Base-by-base conservation (phyloP, 495 filamentous ascomycete genomes). In the Penicillium canariense region DNA sequence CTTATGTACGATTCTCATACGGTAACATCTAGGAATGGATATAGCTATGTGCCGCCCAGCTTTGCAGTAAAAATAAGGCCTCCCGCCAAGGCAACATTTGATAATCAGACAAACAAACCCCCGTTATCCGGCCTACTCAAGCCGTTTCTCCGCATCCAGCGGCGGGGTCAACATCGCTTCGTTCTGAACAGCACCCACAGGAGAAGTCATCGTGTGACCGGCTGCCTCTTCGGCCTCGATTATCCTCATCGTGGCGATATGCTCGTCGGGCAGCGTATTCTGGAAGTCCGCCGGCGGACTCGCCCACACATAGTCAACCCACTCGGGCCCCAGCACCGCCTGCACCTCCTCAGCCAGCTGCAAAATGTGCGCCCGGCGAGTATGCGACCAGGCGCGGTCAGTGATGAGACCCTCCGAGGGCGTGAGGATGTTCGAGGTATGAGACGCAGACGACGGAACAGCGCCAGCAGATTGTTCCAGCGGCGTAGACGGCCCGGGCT, bases 231-330 rank as follows among this genome's bases (percentile, higher is more conserved):
- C 53, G 0, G 23, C 53, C 23, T 48, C 48, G 12, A 64, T 44
- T 25, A 43, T 39, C 50, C 54, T 34, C 51, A 68, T 10, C 18
- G 58, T 17, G 31, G 62, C 53, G 15, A 70, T 3, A 60, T 77
- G 73, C 15, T 69, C 68, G 0, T 63, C 59, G 4, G 73, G 55
- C 2, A 75, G 52, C n/a, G 64, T 59, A 55, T 89, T 91, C 34
- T 85, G 77, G 55, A 82, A 91, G 3, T 75, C 82, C 11, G 75
- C 64, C 0, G 66, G 71, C 0, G 87, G 87, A 60, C 88, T 91
- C 4, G 71, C 70, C 89, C 89, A 94, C 11, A 75, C 75, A 61
- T 84, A 89, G 56, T 90, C 89, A 23, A 86, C 74, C 84, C 88
- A 91, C 17, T 77, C 68, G 0, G 62, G 26, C 4, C 84, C 85